Conservation (phyloP, 441 rosid genomes). For the California macrophylla region DNA sequence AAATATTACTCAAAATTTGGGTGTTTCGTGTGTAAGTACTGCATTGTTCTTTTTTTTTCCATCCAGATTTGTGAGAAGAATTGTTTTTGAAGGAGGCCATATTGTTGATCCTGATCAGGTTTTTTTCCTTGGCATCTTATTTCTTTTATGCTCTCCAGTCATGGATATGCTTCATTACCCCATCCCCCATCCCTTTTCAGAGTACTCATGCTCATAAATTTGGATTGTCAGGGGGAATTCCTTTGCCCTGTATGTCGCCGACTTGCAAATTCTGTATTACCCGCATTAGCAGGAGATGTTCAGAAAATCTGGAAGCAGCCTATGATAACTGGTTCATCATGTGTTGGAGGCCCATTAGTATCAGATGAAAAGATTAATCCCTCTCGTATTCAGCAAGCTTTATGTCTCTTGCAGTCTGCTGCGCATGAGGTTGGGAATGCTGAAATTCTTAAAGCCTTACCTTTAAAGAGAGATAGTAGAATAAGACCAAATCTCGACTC, state of each 20-base stretch:
- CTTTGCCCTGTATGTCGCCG: conserved; percentile 96
- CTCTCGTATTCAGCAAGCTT: conserved; percentile 48
- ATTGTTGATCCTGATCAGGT: conserved; percentile 81
- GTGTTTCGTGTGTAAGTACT: not conserved
- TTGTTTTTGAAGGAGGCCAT: conserved; percentile 80
- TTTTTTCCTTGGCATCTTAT: conserved; percentile 8
- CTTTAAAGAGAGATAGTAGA: conserved; percentile 34
- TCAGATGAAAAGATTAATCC: conserved; percentile 26
- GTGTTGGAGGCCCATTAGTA: conserved; percentile 19
- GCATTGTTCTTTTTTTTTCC: conserved; percentile 14
- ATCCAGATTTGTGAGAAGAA: conserved; percentile 55
- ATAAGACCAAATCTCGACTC: conserved; percentile 43
- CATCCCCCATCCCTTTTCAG: conserved; percentile 11
- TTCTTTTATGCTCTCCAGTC: conserved; percentile 5
- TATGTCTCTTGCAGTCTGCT: conserved; percentile 53
- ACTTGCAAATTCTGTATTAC: conserved; percentile 76
- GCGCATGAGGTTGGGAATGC: conserved; percentile 47
- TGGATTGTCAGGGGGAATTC: conserved; percentile 75
- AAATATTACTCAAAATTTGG: not conserved
- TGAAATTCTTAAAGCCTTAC: conserved; percentile 37
- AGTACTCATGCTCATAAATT: conserved; percentile 14
- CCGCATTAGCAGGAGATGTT: conserved; percentile 46
- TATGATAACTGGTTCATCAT: conserved; percentile 25
- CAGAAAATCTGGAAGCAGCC: conserved; percentile 46
- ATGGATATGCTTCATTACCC: conserved; percentile 7